phyloP scores from a whole-genome alignment of 129 eudicot species.

The Pseudognaphalium luteoalbum region DNA sequence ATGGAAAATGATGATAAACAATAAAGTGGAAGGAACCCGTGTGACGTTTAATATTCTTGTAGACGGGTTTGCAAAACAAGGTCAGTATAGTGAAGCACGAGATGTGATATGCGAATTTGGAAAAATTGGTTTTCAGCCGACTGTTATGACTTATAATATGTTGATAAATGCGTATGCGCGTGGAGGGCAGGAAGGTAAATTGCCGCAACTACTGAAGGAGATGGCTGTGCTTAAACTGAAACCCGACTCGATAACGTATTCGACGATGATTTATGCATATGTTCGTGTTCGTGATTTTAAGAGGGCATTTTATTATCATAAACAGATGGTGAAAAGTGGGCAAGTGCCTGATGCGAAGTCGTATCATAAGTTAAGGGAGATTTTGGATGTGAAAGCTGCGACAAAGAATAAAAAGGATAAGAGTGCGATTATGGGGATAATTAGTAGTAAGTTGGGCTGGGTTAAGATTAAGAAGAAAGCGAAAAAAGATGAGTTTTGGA shows the following conservation, averaged over 20 bases:
- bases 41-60: conserved; percentile 81
- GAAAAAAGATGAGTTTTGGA: conserved; percentile 96
- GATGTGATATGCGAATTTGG: conserved; percentile 83
- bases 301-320: conserved; percentile 88
- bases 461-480: conserved; percentile 70
- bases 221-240: conserved; percentile 70
- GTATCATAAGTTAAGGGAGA: conserved; percentile 70
- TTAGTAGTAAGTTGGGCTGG: conserved; percentile 72
- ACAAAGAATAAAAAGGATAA: conserved; percentile 80
- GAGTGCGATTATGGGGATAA: conserved; percentile 88
- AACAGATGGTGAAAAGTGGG: conserved; percentile 91
- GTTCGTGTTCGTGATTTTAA: conserved; percentile 83
- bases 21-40: conserved; percentile 79
- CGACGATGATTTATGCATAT: conserved; percentile 87
- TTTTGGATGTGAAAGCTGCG: conserved; percentile 85
- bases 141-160: conserved; percentile 93
- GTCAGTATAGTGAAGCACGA: conserved; percentile 74
- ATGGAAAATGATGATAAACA: conserved; percentile 87
- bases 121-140: conserved; percentile 72
- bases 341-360: conserved; percentile 84
- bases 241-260: conserved; percentile 88
- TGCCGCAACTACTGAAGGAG: conserved; percentile 82
- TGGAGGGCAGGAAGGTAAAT: conserved; percentile 72
- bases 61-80: conserved; percentile 95
- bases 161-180: conserved; percentile 88